phyloP scores from a whole-genome alignment of 306 rosid genomes.

The Canavalia gladiata region DNA sequence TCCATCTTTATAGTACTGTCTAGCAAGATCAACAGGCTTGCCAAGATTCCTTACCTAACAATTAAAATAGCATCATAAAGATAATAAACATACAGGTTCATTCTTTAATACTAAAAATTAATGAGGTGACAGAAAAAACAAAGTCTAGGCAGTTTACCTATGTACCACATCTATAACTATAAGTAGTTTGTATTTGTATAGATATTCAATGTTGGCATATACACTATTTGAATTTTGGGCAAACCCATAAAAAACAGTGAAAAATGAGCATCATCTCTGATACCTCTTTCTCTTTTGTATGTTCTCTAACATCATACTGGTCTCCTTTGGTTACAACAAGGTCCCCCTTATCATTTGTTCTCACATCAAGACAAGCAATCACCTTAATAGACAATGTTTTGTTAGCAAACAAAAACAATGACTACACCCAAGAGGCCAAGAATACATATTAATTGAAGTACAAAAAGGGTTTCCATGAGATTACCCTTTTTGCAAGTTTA shows the following conservation, averaged over 20 bases:
- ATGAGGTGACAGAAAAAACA: too few species aligned
- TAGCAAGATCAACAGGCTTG: conserved; percentile 97
- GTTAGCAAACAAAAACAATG: conserved; percentile 45
- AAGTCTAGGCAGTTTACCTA: background rate
- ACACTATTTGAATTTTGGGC: background rate
- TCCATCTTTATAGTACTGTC: conserved; percentile 90
- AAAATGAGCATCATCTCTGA: conserved; percentile 20
- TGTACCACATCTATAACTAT: background rate
- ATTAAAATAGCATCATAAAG: conserved; percentile 39
- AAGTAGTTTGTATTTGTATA: background rate
- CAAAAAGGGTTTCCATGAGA: conserved; percentile 8
- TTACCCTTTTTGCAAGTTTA: conserved; percentile 94
- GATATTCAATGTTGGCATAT: conserved; percentile 16
- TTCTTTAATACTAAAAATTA: background rate
- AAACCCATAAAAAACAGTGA: conserved; percentile 27
- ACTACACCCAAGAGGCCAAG: background rate
- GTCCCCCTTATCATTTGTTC: conserved; percentile 92
- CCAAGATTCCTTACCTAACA: conserved; percentile 93
- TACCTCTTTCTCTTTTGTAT: conserved; percentile 94
- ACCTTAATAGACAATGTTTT: conserved; percentile 61
- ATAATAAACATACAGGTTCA: conserved; percentile 40
- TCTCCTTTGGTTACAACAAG: conserved; percentile 99
- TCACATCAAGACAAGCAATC: conserved; percentile 98
- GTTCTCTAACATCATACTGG: conserved; percentile 94
- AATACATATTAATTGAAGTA: conserved; percentile 9